Evolutionary conservation across 108 stramenopile species (phyloP).

Genomic region (Cyclotella atomus): DNA sequence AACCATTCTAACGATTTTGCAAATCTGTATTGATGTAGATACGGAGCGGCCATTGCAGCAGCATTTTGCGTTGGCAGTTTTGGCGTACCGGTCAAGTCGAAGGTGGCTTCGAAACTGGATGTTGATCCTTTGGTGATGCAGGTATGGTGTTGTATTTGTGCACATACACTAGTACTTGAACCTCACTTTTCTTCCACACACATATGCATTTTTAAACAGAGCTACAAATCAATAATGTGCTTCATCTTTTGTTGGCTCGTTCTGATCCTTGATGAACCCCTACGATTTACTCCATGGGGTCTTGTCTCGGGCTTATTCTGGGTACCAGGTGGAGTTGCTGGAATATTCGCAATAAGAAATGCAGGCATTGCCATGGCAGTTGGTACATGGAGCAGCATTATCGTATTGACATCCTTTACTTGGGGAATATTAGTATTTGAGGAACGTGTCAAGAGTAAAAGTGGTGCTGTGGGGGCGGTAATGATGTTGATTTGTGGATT

Average conservation of each 20-base stretch:
- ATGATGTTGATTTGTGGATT: constrained; percentile 28
- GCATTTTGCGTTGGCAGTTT: constrained; percentile 64
- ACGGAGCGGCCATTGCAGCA: constrained; percentile 56
- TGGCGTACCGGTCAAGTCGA: constrained; percentile 69
- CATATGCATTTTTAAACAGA: background rate
- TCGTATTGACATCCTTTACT: constrained; percentile 67
- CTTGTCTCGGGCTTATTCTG: constrained; percentile 76
- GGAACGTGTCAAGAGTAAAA: constrained; percentile 48
- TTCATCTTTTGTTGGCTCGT: constrained; percentile 71
- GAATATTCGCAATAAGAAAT: constrained; percentile 66
- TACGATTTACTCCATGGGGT: constrained; percentile 76
- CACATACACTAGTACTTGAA: no score
- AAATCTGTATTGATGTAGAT: constrained; percentile 49
- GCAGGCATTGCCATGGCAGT: constrained; percentile 76
- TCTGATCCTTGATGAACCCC: constrained; percentile 48
- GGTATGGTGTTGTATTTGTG: no score
- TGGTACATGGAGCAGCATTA: constrained; percentile 73
- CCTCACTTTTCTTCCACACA: no score
- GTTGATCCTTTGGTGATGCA: constrained; percentile 69
- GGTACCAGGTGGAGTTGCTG: constrained; percentile 62
- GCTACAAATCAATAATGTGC: constrained; percentile 48
- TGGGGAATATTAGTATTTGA: constrained; percentile 68
- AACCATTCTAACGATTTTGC: background rate
- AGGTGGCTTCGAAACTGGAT: constrained; percentile 51
- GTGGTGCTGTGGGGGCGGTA: constrained; percentile 29